Conservation (phyloP, 2,329 filamentous ascomycete species). For the Fusarium verticillioides region DNA sequence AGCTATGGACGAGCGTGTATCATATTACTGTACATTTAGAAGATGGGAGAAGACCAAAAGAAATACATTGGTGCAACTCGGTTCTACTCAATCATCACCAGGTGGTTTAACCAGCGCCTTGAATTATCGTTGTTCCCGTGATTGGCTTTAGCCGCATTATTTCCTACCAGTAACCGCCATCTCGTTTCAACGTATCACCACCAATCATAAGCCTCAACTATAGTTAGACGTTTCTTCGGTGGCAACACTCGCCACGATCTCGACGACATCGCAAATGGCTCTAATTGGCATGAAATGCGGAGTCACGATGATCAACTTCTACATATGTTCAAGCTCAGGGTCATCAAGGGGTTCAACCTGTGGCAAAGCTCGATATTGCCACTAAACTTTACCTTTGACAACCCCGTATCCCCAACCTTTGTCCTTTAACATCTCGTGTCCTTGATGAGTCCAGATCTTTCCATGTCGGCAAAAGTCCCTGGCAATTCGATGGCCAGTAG, state of each 20-base stretch:
- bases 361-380: constrained; percentile 17
- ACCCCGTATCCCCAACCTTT: background rate
- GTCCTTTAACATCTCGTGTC: background rate
- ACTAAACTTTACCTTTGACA: background rate
- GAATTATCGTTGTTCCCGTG: background rate
- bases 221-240: background rate
- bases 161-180: background rate
- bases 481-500: no score
- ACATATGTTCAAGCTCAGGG: background rate
- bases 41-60: constrained; percentile 33
- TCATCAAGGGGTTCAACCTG: background rate
- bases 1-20: constrained; percentile 30
- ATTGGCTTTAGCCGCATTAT: background rate
- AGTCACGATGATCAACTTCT: background rate
- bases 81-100: background rate
- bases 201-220: background rate
- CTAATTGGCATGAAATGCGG: background rate
- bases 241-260: background rate
- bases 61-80: constrained; percentile 12
- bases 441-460: no score
- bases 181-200: background rate
- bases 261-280: background rate
- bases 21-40: constrained; percentile 46
- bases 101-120: no score
- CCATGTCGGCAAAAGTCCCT: background rate